Base-by-base conservation (phyloP, 148 eudicot species). In the Vaccinium corymbosum region DNA sequence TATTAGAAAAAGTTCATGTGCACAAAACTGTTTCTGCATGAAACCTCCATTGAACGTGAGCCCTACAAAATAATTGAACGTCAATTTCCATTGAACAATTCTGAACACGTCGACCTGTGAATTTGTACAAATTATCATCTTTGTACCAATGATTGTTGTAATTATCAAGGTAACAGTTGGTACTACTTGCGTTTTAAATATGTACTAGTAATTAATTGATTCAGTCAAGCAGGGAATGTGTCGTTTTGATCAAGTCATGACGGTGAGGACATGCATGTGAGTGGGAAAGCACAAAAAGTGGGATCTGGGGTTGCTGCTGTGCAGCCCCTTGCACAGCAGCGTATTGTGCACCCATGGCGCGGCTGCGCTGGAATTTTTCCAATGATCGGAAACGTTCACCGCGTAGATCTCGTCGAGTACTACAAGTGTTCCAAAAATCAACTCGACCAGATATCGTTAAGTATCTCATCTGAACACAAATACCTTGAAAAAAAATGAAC, bases 211-310 rank as follows among this genome's bases (percentile, higher is more conserved):
- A 64, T n/a, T 64, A 9, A 29, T 22, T 20, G 27, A 61, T 25
- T n/a, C 27, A 8, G 68, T 61, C 27, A 61, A 61, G 2, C 3
- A 7, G 32, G 72, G 72, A 12, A 66, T 25, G 13, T 8, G 20
- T 35, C 56, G n/a, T 5, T n/a, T 75, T 59, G 71, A 77, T 4
- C 19, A 50, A 38, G 70, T 55, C 64, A 17, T 38, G 20, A 42
- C 22, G 57, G 25, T 16, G 53, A 75, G 78, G 51, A 19, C 53
- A 70, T 49, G 80, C 59, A 52, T 29, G 79, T 53, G 78, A 74
- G 46, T 66, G 29, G 42, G 72, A 82, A 64, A 71, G 42, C 3
- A 32, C 50, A 11, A 64, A 16, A 62, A 78, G 55, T 50, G 66
- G 75, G 84, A 49, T 27, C 27, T 27, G 27, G 27, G 27, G 27